Conservation (phyloP, 495 filamentous ascomycete species). For the Platismatia glauca region DNA sequence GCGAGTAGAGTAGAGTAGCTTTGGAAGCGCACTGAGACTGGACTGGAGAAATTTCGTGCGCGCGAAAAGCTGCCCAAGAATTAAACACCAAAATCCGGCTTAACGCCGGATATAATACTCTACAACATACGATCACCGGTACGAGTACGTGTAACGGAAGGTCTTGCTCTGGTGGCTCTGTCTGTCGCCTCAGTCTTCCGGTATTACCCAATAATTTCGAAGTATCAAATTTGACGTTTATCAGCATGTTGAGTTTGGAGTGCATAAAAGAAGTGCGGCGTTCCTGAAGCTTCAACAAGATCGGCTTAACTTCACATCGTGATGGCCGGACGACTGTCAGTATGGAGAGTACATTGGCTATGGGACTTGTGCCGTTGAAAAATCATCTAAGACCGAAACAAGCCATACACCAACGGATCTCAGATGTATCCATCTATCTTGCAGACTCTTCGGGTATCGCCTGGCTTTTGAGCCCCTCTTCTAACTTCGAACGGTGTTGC, state of each 20-base stretch:
- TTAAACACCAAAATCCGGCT: neutral
- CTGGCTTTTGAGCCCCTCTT: neutral
- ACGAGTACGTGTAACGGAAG: too few species aligned
- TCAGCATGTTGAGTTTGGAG: neutral
- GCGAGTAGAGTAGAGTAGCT: neutral
- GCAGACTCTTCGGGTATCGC: slow-evolving; percentile 1
- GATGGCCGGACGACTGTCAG: too few species aligned
- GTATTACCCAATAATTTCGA: too few species aligned
- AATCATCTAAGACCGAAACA: neutral
- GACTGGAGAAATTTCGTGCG: neutral
- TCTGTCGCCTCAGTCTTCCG: too few species aligned
- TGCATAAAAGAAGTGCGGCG: neutral
- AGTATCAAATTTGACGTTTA: too few species aligned
- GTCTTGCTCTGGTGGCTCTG: too few species aligned
- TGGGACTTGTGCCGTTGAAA: too few species aligned
- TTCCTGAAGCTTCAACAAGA: neutral
- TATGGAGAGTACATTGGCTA: neutral
- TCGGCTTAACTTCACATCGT: too few species aligned
- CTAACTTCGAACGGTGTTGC: neutral
- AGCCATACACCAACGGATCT: neutral
- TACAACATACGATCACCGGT: too few species aligned
- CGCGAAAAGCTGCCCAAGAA: slow-evolving; percentile 4
- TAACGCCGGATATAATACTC: neutral
- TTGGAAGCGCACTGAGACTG: too few species aligned
- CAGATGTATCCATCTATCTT: neutral